A percentile compares a stretch with the other conserved stretches of the same genome.
Evolutionary conservation across 2,329 filamentous ascomycete genomes (phyloP).

Genomic region (Aspergillus calidoustus): DNA sequence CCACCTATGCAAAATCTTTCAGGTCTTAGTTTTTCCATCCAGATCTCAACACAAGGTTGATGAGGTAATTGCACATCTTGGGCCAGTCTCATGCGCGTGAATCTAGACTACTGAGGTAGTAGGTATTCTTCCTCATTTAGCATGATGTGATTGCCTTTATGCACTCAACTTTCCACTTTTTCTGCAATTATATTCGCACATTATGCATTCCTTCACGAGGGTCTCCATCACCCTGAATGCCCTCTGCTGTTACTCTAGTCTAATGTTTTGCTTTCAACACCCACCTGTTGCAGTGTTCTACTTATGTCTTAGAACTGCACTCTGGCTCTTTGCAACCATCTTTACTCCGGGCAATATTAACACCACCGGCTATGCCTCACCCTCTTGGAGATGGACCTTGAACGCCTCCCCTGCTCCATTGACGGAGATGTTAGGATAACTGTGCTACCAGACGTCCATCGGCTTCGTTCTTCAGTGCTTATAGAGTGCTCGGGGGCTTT

Average conservation of each 20-base stretch:
- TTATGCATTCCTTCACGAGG: background rate
- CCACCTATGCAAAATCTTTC: background rate
- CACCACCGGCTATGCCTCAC: background rate
- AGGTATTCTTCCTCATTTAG: background rate
- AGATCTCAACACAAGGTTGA: background rate
- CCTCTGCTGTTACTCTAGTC: background rate
- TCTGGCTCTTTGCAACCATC: background rate
- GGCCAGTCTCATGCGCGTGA: background rate
- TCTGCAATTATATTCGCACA: background rate
- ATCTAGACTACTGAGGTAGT: background rate
- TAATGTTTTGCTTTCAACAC: background rate
- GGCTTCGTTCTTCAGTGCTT: constrained; percentile 40
- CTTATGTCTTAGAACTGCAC: constrained; percentile 9
- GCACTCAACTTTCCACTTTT: background rate
- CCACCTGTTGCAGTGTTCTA: background rate
- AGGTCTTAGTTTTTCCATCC: background rate
- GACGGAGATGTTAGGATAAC: constrained; percentile 48
- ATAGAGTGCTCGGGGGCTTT: constrained; percentile 10
- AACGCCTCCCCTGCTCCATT: constrained; percentile 39
- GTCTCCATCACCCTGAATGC: background rate
- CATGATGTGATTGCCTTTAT: background rate
- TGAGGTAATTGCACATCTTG: background rate
- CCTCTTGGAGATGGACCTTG: background rate
- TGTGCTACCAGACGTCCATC: constrained; percentile 43
- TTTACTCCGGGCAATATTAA: background rate